Evolutionary conservation across 2,329 filamentous ascomycete species (phyloP).

Genomic region (Aspergillus jensenii): DNA sequence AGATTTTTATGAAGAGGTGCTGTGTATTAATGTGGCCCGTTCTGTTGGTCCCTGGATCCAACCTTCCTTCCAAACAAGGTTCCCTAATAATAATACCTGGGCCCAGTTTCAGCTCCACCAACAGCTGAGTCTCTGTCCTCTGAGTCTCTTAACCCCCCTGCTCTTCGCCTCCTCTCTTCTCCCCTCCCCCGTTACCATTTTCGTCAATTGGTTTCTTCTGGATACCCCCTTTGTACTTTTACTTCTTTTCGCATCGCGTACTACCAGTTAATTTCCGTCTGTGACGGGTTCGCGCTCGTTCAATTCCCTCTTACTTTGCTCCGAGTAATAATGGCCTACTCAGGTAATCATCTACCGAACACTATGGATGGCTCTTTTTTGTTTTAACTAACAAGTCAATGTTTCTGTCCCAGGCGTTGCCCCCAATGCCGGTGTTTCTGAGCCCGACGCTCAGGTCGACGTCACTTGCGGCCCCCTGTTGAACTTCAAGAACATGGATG

Average conservation of each 20-base stretch:
- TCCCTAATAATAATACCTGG: background rate
- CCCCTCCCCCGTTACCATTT: background rate
- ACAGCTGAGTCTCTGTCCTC: background rate
- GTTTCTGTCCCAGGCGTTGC: conserved; percentile 13
- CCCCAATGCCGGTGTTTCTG: conserved; percentile 23
- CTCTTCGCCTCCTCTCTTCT: background rate
- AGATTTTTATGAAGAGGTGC: background rate
- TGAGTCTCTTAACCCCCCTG: background rate
- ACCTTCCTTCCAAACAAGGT: background rate
- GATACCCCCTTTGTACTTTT: conserved; percentile 2
- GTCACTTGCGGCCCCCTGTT: conserved; percentile 50
- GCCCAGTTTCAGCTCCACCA: background rate
- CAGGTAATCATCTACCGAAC: conserved; percentile 1
- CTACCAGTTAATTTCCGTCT: background rate
- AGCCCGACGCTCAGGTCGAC: conserved; percentile 32
- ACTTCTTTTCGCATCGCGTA: background rate
- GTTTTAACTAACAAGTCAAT: background rate
- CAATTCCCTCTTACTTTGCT: background rate
- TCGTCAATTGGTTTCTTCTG: background rate
- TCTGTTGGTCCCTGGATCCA: background rate
- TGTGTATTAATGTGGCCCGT: background rate
- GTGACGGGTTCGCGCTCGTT: conserved; percentile 2
- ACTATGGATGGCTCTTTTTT: background rate
- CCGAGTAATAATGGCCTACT: conserved; percentile 8
- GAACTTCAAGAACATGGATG: conserved; percentile 49